Base-by-base conservation (phyloP, 192 early-diverging fungal species). In the Chytriomyces sp. region DNA sequence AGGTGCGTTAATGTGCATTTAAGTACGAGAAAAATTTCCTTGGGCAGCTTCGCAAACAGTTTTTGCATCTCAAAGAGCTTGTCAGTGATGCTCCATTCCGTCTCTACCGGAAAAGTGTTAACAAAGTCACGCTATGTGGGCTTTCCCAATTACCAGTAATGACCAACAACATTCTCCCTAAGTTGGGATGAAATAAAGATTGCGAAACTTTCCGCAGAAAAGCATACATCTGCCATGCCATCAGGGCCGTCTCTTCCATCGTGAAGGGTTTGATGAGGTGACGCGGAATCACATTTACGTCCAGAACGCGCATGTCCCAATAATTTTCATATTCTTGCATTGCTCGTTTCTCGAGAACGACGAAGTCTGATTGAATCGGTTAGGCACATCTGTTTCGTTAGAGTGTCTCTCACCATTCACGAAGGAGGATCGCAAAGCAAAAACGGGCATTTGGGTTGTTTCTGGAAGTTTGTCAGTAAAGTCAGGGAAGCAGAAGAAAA, bases 41-140 rank as follows among this genome's bases (percentile, higher is more conserved):
- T 68, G 8, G 65, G 65, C 31, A 68, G 52, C 28, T 68, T 68
- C 25, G 49, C 49, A 22, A 68, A 52, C 12, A 68, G 28, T 32
- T 68, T 68, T 54, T 68, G 65, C 12, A 68, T 68, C 32, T 68
- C 65, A 37, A 68, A 68, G 10, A 68, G 65, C 44, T 68, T 68
- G 8, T 68, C 65, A 17, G 7, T 6, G 14, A 52, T 68, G 52
- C 49, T 54, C 65, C 65, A 68, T n/a, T 68, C 65, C 25, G 65
- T 68, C 55, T 68, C 65, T 65, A 14, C 25, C 2, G 40, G 14
- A n/a, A n/a, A n/a, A n/a, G n/a, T n/a, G n/a, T n/a, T n/a, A n/a
- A n/a, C n/a, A n/a, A n/a, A n/a, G n/a, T n/a, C n/a, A n/a, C n/a
- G n/a, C n/a, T n/a, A n/a, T n/a, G n/a, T n/a, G n/a, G n/a, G n/a